Percentiles rank a stretch among this genome's conserved stretches.
Evolutionary conservation across 164 flowering plant species (phyloP).

Genomic region (Umbellularia californica): DNA sequence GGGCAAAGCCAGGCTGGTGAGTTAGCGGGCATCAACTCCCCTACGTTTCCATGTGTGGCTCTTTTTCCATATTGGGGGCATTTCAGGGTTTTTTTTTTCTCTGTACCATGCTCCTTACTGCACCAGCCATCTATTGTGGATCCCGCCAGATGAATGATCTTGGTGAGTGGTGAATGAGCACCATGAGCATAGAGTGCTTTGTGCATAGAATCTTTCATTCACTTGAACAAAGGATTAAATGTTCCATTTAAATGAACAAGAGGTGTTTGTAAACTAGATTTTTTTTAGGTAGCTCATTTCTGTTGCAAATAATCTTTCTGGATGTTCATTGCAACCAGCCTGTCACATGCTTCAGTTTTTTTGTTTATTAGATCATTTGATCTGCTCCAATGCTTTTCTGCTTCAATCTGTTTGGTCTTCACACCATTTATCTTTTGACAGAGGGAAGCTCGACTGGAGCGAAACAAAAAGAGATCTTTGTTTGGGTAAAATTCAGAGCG

Average conservation of each 20-base stretch:
- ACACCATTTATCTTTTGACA: constrained; percentile 18
- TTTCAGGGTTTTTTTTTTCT: neutral
- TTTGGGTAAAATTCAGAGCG: constrained; percentile 38
- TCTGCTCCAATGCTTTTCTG: neutral
- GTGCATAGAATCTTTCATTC: neutral
- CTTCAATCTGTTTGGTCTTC: neutral
- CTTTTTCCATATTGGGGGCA: no score
- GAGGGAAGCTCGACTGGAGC: constrained; percentile 91
- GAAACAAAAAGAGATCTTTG: constrained; percentile 60
- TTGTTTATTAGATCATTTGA: neutral
- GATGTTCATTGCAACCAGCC: neutral
- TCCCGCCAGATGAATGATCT: neutral
- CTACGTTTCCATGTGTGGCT: no score
- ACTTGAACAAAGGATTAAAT: no score
- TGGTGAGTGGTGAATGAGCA: neutral
- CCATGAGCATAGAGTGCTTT: neutral
- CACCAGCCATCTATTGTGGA: neutral
- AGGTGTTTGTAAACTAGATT: no score
- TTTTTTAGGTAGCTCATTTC: no score
- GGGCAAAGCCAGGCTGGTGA: no score
- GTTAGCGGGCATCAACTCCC: no score
- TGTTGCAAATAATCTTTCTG: no score
- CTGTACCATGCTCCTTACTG: no score
- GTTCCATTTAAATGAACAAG: no score
- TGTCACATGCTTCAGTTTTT: neutral